Base-by-base conservation (phyloP, 1,284 basidiomycete species). In the Microbotryomycetes sp. region DNA sequence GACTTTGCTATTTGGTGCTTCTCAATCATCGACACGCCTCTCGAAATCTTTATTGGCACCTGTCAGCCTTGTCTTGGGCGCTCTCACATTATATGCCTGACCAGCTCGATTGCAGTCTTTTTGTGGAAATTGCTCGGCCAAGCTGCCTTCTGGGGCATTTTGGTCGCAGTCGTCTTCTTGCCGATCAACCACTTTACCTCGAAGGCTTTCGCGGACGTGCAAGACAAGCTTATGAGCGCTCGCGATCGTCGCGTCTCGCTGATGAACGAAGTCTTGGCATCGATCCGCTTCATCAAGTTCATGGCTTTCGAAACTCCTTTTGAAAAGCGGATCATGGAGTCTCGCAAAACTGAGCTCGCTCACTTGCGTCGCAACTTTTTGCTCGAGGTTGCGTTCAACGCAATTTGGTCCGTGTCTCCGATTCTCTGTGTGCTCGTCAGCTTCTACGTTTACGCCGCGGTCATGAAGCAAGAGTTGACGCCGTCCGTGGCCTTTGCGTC, bases 201-300 rank as follows among this genome's bases (percentile, higher is more conserved):
- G 52, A 91, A 89, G 75, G 78, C 91, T 23, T 87, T 94, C 45
- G 86, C 94, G 15, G 78, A 80, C 52, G 83, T 83, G 0, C 90
- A 96, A 73, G 90, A 94, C 64, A 89, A 87, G 70, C 79, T 96
- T 24, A 72, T 72, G 70, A 31, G 58, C 29, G 59, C 66, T 5
- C 57, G 91, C 23, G 92, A 97, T 70, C 87, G 91, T 75, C 83
- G 92, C 52, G 89, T 92, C 21, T 80, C 86, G 1, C 77, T 94
- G 51, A 96, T 94, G 91, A 94, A 94, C 71, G 91, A 94, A 83
- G 83, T 92, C 57, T 78, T 96, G 6, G 88, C 88, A 53, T 89
- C 83, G 3, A 91, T 96, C 64, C 81, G 90, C n/a, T 93, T 94
- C 89, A 82, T 94, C 70, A 94, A 96, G 80, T 70, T 67, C 51